These are phyloP conservation scores for Aureobasidium sp. DNA, from an alignment of 2,329 filamentous ascomycete genomes.

Conservation along the genomic window DNA sequence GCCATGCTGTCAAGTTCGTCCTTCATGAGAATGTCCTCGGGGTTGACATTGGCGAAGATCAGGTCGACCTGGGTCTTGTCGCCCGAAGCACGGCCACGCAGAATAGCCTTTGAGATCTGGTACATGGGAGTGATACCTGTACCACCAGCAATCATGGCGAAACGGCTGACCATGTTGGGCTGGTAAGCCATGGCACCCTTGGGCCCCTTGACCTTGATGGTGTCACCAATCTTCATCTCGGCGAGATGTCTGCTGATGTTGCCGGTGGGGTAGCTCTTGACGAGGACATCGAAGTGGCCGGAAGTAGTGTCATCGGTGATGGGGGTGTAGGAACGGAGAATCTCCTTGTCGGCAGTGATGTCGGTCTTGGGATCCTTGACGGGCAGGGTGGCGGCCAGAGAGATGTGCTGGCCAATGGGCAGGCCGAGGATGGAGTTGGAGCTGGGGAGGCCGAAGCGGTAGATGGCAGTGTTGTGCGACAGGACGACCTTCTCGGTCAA, in stretches of 20 bases:
- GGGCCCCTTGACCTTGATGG: constrained; percentile 83
- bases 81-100: constrained; percentile 37
- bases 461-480: constrained; percentile 98
- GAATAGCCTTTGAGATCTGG: constrained; percentile 85
- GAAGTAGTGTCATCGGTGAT: constrained; percentile 82
- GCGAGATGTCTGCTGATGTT: constrained; percentile 96
- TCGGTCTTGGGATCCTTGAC: constrained; percentile 53
- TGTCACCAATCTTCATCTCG: constrained; percentile 70
- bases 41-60: constrained; percentile 94
- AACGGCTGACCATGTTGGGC: constrained; percentile 90
- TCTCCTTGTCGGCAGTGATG: constrained; percentile 67
- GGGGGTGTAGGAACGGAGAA: constrained; percentile 85
- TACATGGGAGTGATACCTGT: constrained; percentile 99
- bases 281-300: constrained; percentile 89
- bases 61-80: constrained; percentile 81
- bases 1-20: constrained; percentile 79
- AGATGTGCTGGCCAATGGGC: constrained; percentile 81
- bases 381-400: constrained; percentile 74
- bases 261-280: constrained; percentile 95
- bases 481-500: constrained; percentile 91
- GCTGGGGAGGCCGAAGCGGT: constrained; percentile 81
- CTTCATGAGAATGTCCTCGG: constrained; percentile 84
- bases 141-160: constrained; percentile 96
- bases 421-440: constrained; percentile 69
- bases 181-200: constrained; percentile 98